phyloP scores from a whole-genome alignment of 2,329 filamentous ascomycete species.

The Ophiostoma novo-ulmi region DNA sequence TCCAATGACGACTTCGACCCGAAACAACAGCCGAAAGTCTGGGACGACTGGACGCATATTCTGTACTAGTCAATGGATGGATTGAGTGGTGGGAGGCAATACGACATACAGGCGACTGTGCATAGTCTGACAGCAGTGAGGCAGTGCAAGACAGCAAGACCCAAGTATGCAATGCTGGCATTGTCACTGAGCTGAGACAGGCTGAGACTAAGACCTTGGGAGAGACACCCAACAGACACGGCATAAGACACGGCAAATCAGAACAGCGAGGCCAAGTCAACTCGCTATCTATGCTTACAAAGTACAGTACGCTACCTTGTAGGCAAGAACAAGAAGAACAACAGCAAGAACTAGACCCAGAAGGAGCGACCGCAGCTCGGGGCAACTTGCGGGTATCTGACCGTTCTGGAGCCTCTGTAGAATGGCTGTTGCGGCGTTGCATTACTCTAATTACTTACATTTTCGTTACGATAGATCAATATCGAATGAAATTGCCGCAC shows the following conservation, averaged over 20 bases:
- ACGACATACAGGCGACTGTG: neutral
- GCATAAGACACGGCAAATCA: neutral
- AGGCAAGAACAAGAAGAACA: no score
- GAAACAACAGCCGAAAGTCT: neutral
- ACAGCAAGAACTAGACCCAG: neutral
- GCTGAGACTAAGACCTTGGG: no score
- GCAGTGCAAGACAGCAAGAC: neutral
- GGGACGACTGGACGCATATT: no score
- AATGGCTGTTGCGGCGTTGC: neutral
- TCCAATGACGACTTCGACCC: neutral
- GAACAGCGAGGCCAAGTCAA: neutral
- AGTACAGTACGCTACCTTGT: no score
- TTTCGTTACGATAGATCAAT: neutral
- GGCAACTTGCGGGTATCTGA: neutral
- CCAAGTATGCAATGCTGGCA: neutral
- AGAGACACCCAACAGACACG: neutral
- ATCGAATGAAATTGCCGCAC: neutral
- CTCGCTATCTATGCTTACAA: no score
- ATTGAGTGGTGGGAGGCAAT: no score
- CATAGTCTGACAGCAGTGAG: neutral
- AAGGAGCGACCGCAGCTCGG: neutral
- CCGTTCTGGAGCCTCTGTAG: neutral
- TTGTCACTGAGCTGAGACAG: neutral
- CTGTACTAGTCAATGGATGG: no score
- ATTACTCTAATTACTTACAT: neutral